These are phyloP conservation scores for Penicillium sp. DNA, from an alignment of 2,329 filamentous ascomycete species.

Conservation along the genomic window DNA sequence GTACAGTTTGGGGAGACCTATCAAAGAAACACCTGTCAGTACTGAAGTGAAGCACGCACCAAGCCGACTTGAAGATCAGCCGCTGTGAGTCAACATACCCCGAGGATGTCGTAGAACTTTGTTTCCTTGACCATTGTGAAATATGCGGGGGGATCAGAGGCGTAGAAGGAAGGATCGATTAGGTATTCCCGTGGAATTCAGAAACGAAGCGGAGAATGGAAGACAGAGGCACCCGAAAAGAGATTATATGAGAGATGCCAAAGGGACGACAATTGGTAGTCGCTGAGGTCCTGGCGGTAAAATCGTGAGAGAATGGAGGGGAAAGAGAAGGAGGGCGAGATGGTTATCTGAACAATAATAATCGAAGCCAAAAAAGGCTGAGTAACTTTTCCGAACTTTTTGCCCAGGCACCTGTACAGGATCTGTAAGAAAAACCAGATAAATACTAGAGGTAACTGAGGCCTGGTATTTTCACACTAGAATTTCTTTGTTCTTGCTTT, in stretches of 20 bases:
- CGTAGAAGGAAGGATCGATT: conserved; percentile 9
- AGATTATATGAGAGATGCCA: conserved; percentile 10
- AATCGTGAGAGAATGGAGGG: conserved; percentile 11
- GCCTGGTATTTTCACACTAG: background rate
- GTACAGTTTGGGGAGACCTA: conserved; percentile 75
- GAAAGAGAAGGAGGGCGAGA: conserved; percentile 12
- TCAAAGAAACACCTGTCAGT: conserved; percentile 27
- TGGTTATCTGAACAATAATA: conserved; percentile 21
- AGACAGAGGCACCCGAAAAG: conserved; percentile 12
- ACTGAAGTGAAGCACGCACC: conserved; percentile 1
- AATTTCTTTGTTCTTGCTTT: conserved; percentile 5
- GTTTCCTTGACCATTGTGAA: conserved; percentile 51
- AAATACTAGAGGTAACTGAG: conserved; percentile 15
- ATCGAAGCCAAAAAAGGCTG: conserved; percentile 20
- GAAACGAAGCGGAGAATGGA: conserved; percentile 13
- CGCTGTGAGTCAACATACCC: conserved; percentile 37
- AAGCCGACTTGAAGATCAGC: background rate
- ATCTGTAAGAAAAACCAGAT: conserved; percentile 14
- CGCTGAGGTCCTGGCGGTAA: conserved; percentile 11
- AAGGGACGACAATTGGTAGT: conserved; percentile 9
- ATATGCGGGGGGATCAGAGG: conserved; percentile 19
- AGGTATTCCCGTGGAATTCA: conserved; percentile 5
- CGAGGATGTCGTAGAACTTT: conserved; percentile 48
- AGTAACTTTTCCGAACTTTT: conserved; percentile 22
- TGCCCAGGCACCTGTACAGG: conserved; percentile 22